Conservation (phyloP, 352 stramenopile genomes). For the Pythium angustatum region DNA sequence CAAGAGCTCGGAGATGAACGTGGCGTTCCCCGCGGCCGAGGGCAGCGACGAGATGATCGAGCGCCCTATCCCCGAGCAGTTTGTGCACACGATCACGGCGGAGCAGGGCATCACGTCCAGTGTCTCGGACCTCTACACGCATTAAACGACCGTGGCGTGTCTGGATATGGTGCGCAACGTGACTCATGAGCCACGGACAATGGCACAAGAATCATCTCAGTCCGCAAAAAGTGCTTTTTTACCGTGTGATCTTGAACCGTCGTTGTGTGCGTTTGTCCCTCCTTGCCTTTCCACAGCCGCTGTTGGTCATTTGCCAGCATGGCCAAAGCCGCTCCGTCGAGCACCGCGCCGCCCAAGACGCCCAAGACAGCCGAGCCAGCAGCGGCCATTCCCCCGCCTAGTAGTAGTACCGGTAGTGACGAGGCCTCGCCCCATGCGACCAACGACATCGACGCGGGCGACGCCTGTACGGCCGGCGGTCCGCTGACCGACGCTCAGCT, state of each 20-base stretch:
- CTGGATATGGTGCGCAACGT: no score
- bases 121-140: slow-evolving; percentile 95
- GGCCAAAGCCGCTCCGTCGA: slow-evolving; percentile 8
- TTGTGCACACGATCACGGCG: slow-evolving; percentile 92
- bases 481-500: slow-evolving; percentile 45
- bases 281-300: no score
- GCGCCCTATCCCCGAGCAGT: slow-evolving; percentile 97
- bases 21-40: slow-evolving; percentile 89
- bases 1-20: slow-evolving; percentile 97
- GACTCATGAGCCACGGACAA: no score
- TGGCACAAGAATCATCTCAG: no score
- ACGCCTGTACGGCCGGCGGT: neutral
- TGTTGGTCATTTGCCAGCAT: slow-evolving; percentile 1
- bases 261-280: no score
- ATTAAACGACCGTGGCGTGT: no score
- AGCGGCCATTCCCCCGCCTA: neutral
- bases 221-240: no score
- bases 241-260: slow-evolving; percentile 2
- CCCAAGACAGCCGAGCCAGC: slow-evolving; percentile 15
- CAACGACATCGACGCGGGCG: neutral
- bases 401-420: no score
- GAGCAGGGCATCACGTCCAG: slow-evolving; percentile 87
- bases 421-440: neutral
- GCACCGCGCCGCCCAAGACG: slow-evolving; percentile 12
- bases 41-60: slow-evolving; percentile 93